Evolutionary conservation across 768 basidiomycete genomes (phyloP).

Genomic region (Dioszegia crocea): DNA sequence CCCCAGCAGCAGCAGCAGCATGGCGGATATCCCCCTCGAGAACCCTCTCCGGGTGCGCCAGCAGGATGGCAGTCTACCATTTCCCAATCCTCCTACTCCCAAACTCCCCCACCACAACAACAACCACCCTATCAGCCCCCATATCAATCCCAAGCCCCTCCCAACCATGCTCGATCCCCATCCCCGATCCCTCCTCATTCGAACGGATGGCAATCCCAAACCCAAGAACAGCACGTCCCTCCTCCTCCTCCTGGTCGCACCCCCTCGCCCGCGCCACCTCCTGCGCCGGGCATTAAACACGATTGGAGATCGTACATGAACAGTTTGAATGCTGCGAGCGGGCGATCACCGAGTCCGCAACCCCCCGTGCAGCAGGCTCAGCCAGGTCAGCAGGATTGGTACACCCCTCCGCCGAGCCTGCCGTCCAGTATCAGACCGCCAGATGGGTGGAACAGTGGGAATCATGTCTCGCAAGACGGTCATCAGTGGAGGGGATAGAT

Average conservation of each 20-base stretch:
- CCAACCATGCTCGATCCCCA: not conserved
- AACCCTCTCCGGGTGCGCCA: not conserved
- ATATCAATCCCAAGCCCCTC: slow-evolving; percentile 12
- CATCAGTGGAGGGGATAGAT: slow-evolving; percentile 33
- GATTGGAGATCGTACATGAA: slow-evolving; percentile 42
- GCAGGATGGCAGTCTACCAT: slow-evolving; percentile 12
- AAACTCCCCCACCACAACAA: slow-evolving; percentile 7
- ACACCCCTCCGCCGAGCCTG: slow-evolving; percentile 38
- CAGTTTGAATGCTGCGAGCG: slow-evolving; percentile 12
- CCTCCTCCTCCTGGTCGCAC: slow-evolving; percentile 8
- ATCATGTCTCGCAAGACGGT: slow-evolving; percentile 25
- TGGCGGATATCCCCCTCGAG: not conserved
- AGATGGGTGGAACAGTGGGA: slow-evolving; percentile 37
- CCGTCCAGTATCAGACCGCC: slow-evolving; percentile 37
- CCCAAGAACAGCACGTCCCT: slow-evolving; percentile 5
- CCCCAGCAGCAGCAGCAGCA: not conserved
- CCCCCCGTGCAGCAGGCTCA: slow-evolving; percentile 17
- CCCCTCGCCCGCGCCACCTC: slow-evolving; percentile 2
- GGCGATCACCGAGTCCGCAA: slow-evolving; percentile 24
- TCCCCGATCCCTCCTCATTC: slow-evolving; percentile 6
- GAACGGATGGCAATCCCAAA: slow-evolving; percentile 4
- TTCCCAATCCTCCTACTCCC: slow-evolving; percentile 6
- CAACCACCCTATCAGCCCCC: not conserved
- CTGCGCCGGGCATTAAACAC: slow-evolving; percentile 10
- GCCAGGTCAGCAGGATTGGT: slow-evolving; percentile 24